These are phyloP conservation scores for Platanthera guangdongensis DNA, from an alignment of 106 monocot genomes.

Conservation along the genomic window DNA sequence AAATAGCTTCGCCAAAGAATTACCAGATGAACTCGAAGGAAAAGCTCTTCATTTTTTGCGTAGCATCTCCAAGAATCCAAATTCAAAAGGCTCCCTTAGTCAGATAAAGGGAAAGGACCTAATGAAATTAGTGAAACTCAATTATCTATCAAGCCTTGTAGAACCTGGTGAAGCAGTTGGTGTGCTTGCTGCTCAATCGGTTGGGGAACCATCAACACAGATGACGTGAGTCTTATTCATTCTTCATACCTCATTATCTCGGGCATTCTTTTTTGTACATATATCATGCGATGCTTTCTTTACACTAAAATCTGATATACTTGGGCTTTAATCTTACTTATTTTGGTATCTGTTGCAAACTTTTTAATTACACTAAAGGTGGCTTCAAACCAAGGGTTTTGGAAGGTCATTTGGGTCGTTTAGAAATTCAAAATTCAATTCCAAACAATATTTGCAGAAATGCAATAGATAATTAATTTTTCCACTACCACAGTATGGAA, in stretches of 20 bases:
- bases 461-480: neutral
- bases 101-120: conserved; percentile 41
- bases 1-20: conserved; percentile 40
- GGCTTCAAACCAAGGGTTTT: neutral
- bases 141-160: conserved; percentile 76
- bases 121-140: conserved; percentile 59
- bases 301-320: neutral
- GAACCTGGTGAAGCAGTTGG: conserved; percentile 95
- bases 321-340: neutral
- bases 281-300: neutral
- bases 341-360: neutral
- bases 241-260: neutral
- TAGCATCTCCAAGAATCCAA: conserved; percentile 20
- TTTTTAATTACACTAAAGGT: too few species aligned
- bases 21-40: conserved; percentile 38
- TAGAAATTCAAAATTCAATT: neutral
- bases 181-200: conserved; percentile 84
- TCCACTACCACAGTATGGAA: neutral
- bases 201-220: conserved; percentile 97
- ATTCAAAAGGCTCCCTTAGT: conserved; percentile 7
- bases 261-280: neutral
- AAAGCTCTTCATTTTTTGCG: conserved; percentile 25
- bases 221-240: conserved; percentile 76
- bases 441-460: neutral
- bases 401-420: neutral